These are phyloP conservation scores for Tetragonia tetragonoides DNA, from an alignment of 148 eudicot genomes.

Conservation along the genomic window DNA sequence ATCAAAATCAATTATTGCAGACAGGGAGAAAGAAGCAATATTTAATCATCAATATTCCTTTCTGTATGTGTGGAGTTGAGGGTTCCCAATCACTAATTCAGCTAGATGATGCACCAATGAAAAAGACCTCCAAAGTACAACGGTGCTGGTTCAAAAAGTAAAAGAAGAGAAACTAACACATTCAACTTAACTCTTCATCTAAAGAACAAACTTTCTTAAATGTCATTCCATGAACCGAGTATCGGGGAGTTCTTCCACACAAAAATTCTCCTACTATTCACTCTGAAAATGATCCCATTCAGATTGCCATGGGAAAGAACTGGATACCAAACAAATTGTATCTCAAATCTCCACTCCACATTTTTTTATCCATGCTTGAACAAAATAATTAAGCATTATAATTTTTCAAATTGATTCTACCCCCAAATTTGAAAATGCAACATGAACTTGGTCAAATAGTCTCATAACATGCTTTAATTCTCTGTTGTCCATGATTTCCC, in stretches of 20 bases:
- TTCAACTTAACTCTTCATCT: neutral
- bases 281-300: neutral
- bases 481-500: neutral
- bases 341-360: too few species aligned
- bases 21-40: constrained; percentile 11
- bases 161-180: neutral
- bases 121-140: constrained; percentile 12
- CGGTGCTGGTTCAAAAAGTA: neutral
- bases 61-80: neutral
- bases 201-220: neutral
- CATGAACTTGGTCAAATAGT: neutral
- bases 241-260: neutral
- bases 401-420: too few species aligned
- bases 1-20: constrained; percentile 7
- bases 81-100: constrained; percentile 3
- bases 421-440: too few species aligned
- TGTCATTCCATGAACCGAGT: neutral
- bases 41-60: constrained; percentile 3
- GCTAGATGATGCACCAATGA: constrained; percentile 2
- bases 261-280: neutral
- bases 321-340: neutral
- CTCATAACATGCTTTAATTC: neutral
- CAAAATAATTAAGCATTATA: too few species aligned
- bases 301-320: neutral
- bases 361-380: too few species aligned